Conservation (phyloP, 495 filamentous ascomycete genomes). For the Hypoxylon subgilvum region DNA sequence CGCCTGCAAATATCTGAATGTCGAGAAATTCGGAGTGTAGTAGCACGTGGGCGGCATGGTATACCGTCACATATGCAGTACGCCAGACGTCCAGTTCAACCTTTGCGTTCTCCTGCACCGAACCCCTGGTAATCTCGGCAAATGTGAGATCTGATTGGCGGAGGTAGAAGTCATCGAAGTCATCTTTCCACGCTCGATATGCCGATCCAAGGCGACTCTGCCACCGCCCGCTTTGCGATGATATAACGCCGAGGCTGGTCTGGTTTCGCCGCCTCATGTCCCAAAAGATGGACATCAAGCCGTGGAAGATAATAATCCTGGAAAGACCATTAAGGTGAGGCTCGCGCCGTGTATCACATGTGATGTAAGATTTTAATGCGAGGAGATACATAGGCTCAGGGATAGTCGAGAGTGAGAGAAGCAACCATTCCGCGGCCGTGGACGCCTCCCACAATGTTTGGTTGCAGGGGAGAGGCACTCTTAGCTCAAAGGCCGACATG, state of each 20-base stretch:
- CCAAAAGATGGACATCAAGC: slow-evolving; percentile 62
- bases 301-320: slow-evolving; percentile 56
- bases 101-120: slow-evolving; percentile 31
- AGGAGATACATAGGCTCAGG: slow-evolving; percentile 50
- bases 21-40: slow-evolving; percentile 61
- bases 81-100: slow-evolving; percentile 49
- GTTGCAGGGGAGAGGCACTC: slow-evolving; percentile 55
- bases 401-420: slow-evolving; percentile 40
- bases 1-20: slow-evolving; percentile 62
- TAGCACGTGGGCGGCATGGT: slow-evolving; percentile 58
- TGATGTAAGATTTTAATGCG: slow-evolving; percentile 60
- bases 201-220: slow-evolving; percentile 54
- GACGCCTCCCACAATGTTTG: slow-evolving; percentile 58
- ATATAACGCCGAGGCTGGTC: slow-evolving; percentile 50
- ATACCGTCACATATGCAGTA: slow-evolving; percentile 53
- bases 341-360: slow-evolving; percentile 40
- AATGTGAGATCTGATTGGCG: slow-evolving; percentile 43
- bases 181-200: slow-evolving; percentile 60
- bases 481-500: slow-evolving; percentile 64
- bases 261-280: slow-evolving; percentile 63
- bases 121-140: slow-evolving; percentile 24
- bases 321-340: slow-evolving; percentile 56
- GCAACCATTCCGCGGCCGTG: slow-evolving; percentile 54
- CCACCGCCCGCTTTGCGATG: slow-evolving; percentile 55
- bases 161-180: slow-evolving; percentile 56